Evolutionary conservation across 2,329 filamentous ascomycete genomes (phyloP).

Genomic region (Zasmidium cellare): DNA sequence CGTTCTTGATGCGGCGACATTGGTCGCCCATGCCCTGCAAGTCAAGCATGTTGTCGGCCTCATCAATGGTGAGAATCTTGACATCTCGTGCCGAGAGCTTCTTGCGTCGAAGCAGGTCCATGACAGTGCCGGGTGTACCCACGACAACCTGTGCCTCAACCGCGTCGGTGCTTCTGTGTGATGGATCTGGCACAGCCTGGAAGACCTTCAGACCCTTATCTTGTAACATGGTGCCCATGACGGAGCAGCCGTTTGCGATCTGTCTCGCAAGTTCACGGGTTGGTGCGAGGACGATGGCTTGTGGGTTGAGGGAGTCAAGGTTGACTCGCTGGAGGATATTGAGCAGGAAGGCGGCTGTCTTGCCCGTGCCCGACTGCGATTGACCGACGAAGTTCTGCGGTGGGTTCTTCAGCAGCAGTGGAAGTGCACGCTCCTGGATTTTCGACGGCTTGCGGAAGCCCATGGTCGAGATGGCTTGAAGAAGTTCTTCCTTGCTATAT

Average conservation of each 20-base stretch:
- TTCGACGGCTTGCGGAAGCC: constrained; percentile 95
- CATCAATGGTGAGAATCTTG: constrained; percentile 85
- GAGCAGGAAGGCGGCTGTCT: constrained; percentile 94
- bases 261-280: constrained; percentile 93
- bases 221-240: constrained; percentile 78
- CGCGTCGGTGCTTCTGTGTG: constrained; percentile 66
- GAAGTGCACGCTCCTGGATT: constrained; percentile 92
- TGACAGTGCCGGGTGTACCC: constrained; percentile 90
- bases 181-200: constrained; percentile 77
- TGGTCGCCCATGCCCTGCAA: constrained; percentile 94
- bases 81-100: constrained; percentile 72
- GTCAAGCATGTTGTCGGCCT: constrained; percentile 98
- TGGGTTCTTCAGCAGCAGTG: constrained; percentile 83
- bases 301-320: constrained; percentile 67
- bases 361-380: constrained; percentile 98
- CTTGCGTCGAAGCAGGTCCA: constrained; percentile 78
- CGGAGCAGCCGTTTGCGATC: constrained; percentile 80
- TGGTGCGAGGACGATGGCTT: constrained; percentile 86
- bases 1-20: constrained; percentile 80
- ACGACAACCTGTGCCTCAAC: constrained; percentile 80
- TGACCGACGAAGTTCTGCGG: constrained; percentile 93
- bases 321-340: constrained; percentile 89
- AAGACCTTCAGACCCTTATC: constrained; percentile 68
- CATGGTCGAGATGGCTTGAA: constrained; percentile 74
- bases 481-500: constrained; percentile 60